phyloP scores from a whole-genome alignment of 1,284 basidiomycete species.

The Leucoagaricus sp. region DNA sequence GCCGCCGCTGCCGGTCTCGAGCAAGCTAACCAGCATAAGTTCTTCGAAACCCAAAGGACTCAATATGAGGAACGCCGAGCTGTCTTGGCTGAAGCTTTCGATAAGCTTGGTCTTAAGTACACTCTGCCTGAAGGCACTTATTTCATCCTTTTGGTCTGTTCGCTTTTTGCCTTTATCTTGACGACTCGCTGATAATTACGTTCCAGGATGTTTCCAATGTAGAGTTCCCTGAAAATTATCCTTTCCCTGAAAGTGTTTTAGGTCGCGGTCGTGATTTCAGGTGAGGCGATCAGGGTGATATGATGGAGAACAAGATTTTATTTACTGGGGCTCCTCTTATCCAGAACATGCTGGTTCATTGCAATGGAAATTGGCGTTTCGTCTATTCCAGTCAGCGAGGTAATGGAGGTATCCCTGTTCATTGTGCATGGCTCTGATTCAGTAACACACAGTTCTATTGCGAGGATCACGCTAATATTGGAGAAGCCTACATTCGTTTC shows the following conservation, averaged over 20 bases:
- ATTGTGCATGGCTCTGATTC: constrained; percentile 5
- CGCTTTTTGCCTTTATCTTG: not conserved
- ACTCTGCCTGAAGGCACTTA: constrained; percentile 88
- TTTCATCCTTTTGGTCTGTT: constrained; percentile 80
- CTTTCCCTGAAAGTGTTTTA: constrained; percentile 74
- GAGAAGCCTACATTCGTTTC: constrained; percentile 86
- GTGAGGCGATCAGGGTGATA: constrained; percentile 39
- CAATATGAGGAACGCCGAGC: constrained; percentile 86
- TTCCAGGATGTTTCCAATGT: constrained; percentile 80
- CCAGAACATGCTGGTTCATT: constrained; percentile 88
- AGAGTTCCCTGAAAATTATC: constrained; percentile 82
- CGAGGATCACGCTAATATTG: constrained; percentile 80
- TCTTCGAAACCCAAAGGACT: constrained; percentile 77
- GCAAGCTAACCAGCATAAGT: constrained; percentile 69
- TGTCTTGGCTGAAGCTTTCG: constrained; percentile 78
- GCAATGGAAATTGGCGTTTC: constrained; percentile 88
- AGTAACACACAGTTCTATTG: constrained; percentile 76
- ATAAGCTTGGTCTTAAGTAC: constrained; percentile 85
- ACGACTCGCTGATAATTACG: constrained; percentile 10
- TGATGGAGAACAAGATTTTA: not conserved
- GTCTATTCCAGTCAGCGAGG: constrained; percentile 92
- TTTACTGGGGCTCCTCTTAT: constrained; percentile 2
- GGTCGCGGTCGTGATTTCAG: constrained; percentile 89
- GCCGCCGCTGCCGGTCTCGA: constrained; percentile 88
- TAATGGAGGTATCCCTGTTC: constrained; percentile 30